These are phyloP conservation scores for Podospora tetraspora DNA, from an alignment of 495 filamentous ascomycete genomes.

Conservation along the genomic window DNA sequence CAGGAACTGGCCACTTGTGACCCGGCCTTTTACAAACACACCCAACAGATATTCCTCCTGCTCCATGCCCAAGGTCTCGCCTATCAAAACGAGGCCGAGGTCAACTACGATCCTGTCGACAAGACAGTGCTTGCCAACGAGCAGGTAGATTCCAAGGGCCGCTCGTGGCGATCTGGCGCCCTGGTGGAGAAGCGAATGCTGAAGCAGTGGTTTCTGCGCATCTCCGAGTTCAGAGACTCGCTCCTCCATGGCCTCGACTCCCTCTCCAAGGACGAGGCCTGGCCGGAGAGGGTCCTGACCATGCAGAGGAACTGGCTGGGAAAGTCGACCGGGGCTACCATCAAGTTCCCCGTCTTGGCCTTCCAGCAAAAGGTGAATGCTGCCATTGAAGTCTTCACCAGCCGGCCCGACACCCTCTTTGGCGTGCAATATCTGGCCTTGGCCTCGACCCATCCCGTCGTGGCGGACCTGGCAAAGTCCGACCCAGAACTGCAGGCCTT, in stretches of 20 bases:
- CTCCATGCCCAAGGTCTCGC: constrained; percentile 67
- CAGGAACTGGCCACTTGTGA: constrained; percentile 81
- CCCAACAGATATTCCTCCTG: constrained; percentile 75
- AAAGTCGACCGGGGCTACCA: constrained; percentile 63
- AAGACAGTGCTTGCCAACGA: constrained; percentile 88
- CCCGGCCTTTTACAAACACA: constrained; percentile 82
- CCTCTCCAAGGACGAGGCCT: constrained; percentile 55
- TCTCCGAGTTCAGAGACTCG: constrained; percentile 70
- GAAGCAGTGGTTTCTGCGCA: constrained; percentile 87
- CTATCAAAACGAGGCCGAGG: constrained; percentile 71
- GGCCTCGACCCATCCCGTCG: constrained; percentile 68
- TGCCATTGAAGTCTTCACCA: constrained; percentile 73
- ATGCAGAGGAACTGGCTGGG: constrained; percentile 92
- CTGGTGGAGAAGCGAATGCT: constrained; percentile 74
- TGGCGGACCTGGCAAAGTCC: constrained; percentile 51
- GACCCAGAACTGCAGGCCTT: constrained; percentile 61
- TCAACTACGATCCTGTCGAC: constrained; percentile 89
- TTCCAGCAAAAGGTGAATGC: constrained; percentile 31
- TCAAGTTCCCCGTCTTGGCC: constrained; percentile 59
- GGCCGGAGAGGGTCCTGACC: constrained; percentile 74
- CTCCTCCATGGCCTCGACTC: constrained; percentile 66
- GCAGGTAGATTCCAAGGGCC: constrained; percentile 78
- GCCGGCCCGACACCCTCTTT: constrained; percentile 75
- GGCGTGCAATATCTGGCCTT: constrained; percentile 82
- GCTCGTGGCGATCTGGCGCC: constrained; percentile 82